Conservation (phyloP, 495 filamentous ascomycete species). For the Chaetomidium leptoderma region DNA sequence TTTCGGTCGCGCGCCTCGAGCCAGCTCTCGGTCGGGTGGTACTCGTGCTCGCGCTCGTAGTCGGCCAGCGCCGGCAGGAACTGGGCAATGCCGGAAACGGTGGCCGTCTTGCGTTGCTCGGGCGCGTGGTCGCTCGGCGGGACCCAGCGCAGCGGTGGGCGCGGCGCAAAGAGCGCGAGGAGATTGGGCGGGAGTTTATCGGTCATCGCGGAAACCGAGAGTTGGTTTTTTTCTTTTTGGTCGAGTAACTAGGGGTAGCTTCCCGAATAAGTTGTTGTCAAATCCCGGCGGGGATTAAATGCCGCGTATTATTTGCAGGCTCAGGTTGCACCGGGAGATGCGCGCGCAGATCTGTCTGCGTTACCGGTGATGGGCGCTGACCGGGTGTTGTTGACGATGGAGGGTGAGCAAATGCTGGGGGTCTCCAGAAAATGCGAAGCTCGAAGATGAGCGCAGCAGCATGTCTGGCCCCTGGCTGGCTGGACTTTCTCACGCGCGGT, state of each 20-base stretch:
- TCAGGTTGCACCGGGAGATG: not conserved
- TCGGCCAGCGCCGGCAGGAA: constrained; percentile 66
- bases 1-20: constrained; percentile 76
- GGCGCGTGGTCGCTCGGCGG: constrained; percentile 77
- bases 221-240: too few species aligned
- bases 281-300: not conserved
- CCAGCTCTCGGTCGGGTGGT: constrained; percentile 86
- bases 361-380: not conserved
- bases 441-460: constrained; percentile 2
- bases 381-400: not conserved
- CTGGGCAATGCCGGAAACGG: constrained; percentile 66
- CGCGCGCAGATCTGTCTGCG: not conserved
- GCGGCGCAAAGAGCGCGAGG: constrained; percentile 87
- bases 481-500: not conserved
- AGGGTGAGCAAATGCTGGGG: not conserved
- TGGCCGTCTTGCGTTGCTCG: constrained; percentile 70
- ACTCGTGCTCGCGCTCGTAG: constrained; percentile 67
- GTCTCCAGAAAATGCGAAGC: not conserved
- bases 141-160: constrained; percentile 86
- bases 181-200: constrained; percentile 92
- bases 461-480: constrained; percentile 7
- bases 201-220: constrained; percentile 62
- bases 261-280: not conserved
- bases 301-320: not conserved
- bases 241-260: not conserved